A percentile compares a stretch with the other conserved stretches of the same genome.
phyloP scores from a whole-genome alignment of 129 eudicot species.

The Ambrosia artemisiifolia region DNA sequence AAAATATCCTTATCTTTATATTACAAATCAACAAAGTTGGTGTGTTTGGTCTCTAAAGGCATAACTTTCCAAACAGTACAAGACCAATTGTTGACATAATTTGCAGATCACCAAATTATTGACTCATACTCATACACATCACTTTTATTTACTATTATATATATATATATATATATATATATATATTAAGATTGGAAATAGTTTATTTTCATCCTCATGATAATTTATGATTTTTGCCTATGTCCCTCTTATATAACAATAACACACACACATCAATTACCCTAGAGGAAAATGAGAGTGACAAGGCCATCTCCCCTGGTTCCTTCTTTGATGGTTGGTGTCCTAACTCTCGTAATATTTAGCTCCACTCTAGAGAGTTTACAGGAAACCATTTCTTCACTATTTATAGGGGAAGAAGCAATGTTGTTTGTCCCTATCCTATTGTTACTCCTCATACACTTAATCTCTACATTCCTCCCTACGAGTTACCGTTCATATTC shows the following conservation, averaged over 20 bases:
- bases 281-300: slow-evolving; percentile 22
- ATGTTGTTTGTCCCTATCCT: slow-evolving; percentile 31
- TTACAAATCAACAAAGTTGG: too few species aligned
- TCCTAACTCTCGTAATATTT: slow-evolving; percentile 38
- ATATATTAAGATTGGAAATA: neutral
- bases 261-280: neutral
- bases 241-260: neutral
- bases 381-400: slow-evolving; percentile 22
- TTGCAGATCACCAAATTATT: slow-evolving; percentile 30
- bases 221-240: too few species aligned
- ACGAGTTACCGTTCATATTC: slow-evolving; percentile 1
- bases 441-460: slow-evolving; percentile 41
- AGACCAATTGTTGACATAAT: slow-evolving; percentile 9
- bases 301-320: slow-evolving; percentile 51
- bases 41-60: too few species aligned
- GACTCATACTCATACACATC: slow-evolving; percentile 2
- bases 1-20: too few species aligned
- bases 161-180: neutral
- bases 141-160: neutral
- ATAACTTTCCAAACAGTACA: too few species aligned
- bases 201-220: too few species aligned
- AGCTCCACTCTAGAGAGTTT: slow-evolving; percentile 33
- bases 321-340: slow-evolving; percentile 46
- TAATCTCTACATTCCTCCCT: slow-evolving; percentile 25
- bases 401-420: slow-evolving; percentile 19